Evolutionary conservation across 108 stramenopile genomes (phyloP).

Genomic region (Cyclotella atomus): DNA sequence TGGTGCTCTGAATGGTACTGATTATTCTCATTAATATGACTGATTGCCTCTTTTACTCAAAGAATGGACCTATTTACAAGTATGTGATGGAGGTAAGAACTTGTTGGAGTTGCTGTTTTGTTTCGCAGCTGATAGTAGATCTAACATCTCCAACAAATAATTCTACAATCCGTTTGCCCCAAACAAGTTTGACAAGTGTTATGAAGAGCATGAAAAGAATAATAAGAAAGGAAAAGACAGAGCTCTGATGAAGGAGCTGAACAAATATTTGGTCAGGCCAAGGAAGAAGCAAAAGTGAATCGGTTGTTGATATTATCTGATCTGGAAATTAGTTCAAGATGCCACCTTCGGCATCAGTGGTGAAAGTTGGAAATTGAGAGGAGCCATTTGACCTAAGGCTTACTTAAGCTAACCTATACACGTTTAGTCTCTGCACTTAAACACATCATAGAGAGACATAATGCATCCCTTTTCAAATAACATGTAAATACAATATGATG

Average conservation of each 20-base stretch:
- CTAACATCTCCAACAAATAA: no score
- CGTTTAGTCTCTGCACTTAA: no score
- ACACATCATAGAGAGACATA: no score
- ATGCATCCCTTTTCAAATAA: no score
- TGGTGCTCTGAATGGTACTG: background rate
- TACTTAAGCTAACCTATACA: no score
- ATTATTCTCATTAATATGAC: background rate
- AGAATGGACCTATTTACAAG: conserved; percentile 75
- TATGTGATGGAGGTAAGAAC: conserved; percentile 76
- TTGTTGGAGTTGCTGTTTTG: no score
- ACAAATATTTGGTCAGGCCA: conserved; percentile 42
- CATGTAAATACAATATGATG: no score
- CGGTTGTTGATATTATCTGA: no score
- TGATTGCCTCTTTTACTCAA: background rate
- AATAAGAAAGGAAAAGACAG: conserved; percentile 39
- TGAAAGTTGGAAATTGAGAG: no score
- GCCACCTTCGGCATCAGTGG: background rate
- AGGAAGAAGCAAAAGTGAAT: conserved; percentile 41
- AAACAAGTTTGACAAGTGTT: conserved; percentile 34
- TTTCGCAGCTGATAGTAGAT: no score
- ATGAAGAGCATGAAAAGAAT: conserved; percentile 36
- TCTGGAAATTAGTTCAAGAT: no score
- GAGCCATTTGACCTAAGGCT: no score
- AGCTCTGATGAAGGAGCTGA: conserved; percentile 31
- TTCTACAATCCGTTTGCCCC: background rate